These are phyloP conservation scores for rapeseed (Brassica napus) DNA, from an alignment of 345 rosid genomes.

Conservation along the genomic window DNA sequence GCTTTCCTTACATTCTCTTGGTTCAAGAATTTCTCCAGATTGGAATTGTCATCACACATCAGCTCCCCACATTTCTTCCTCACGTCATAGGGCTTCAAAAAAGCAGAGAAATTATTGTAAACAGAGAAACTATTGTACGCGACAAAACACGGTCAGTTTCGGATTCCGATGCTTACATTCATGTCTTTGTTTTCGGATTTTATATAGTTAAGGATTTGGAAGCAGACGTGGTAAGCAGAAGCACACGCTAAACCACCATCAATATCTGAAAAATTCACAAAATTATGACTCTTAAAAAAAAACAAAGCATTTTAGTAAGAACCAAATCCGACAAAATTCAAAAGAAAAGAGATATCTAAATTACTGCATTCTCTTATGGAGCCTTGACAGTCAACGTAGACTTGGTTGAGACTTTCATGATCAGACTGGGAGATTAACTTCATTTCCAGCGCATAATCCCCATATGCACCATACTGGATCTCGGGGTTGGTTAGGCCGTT, in stretches of 20 bases:
- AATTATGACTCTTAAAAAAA: neutral
- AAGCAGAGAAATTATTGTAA: neutral
- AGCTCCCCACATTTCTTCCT: conserved; percentile 64
- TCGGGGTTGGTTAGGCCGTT: conserved; percentile 81
- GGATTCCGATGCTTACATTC: conserved; percentile 50
- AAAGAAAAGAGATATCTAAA: neutral
- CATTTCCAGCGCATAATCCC: conserved; percentile 68
- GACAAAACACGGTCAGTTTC: neutral
- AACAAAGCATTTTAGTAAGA: neutral
- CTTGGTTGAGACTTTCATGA: conserved; percentile 46
- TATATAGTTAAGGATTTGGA: conserved; percentile 43
- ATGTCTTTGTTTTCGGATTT: conserved; percentile 17
- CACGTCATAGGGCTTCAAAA: conserved; percentile 69
- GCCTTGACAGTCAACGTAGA: conserved; percentile 50
- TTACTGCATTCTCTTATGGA: conserved; percentile 7
- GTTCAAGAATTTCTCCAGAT: conserved; percentile 61
- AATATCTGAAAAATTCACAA: conserved; percentile 37
- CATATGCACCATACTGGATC: conserved; percentile 75
- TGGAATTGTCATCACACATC: conserved; percentile 57
- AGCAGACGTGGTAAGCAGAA: conserved; percentile 44
- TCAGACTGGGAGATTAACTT: conserved; percentile 51
- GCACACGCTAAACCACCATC: conserved; percentile 50
- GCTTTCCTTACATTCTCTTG: conserved; percentile 52
- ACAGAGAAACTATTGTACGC: neutral
- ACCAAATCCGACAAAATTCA: neutral